A percentile compares a stretch with the other conserved stretches of the same genome.
Evolutionary conservation across 2,329 filamentous ascomycete species (phyloP).

Genomic region (Fusarium sororula): DNA sequence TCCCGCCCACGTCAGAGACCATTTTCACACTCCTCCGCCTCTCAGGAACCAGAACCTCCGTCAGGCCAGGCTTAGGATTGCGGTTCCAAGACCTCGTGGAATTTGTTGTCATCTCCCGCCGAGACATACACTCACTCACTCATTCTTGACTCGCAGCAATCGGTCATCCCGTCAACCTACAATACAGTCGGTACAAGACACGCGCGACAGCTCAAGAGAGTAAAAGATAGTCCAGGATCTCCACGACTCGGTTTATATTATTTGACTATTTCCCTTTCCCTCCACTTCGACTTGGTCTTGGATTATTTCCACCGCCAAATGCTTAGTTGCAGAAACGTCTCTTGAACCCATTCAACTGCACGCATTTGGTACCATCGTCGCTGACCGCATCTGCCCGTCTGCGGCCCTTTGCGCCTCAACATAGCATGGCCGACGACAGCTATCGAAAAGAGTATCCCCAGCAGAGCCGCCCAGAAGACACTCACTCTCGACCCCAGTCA

Average conservation of each 20-base stretch:
- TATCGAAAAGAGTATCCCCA: conserved; percentile 51
- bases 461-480: conserved; percentile 50
- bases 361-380: conserved; percentile 21
- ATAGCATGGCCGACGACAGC: conserved; percentile 53
- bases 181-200: not conserved
- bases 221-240: not conserved
- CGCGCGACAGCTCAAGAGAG: conserved; percentile 6
- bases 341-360: conserved; percentile 5
- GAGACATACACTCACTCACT: conserved; percentile 30
- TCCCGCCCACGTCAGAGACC: conserved; percentile 39
- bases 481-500: conserved; percentile 53
- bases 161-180: conserved; percentile 26
- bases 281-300: not conserved
- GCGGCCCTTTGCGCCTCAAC: conserved; percentile 41
- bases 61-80: conserved; percentile 34
- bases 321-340: conserved; percentile 27
- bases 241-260: conserved; percentile 14
- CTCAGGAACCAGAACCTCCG: conserved; percentile 23
- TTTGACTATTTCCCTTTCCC: conserved; percentile 2
- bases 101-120: conserved; percentile 40
- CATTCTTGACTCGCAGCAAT: conserved; percentile 37
- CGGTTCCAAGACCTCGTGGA: conserved; percentile 38
- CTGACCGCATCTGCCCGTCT: conserved; percentile 37
- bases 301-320: conserved; percentile 29
- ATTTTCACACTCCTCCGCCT: conserved; percentile 26